phyloP scores from a whole-genome alignment of 192 early-diverging fungal genomes.

The Coemansia sp. region DNA sequence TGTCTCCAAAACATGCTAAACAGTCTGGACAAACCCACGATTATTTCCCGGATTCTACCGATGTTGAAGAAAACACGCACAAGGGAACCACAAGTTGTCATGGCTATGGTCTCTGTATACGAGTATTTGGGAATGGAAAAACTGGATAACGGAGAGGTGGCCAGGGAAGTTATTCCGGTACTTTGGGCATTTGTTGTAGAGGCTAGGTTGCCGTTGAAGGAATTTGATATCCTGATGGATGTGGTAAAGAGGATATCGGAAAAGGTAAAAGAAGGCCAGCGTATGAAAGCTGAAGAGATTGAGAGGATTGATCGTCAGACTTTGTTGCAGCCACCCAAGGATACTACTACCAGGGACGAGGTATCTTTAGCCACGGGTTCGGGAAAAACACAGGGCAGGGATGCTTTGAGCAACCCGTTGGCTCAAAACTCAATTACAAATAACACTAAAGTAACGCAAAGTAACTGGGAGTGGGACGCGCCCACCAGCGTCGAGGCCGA shows the following conservation, averaged over 20 bases:
- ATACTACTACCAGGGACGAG: neutral
- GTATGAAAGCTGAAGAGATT: slow-evolving; percentile 13
- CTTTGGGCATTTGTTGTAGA: slow-evolving; percentile 77
- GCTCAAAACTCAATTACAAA: too few species aligned
- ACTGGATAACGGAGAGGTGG: slow-evolving; percentile 70
- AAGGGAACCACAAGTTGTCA: slow-evolving; percentile 72
- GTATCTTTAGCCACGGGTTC: neutral
- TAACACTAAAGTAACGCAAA: too few species aligned
- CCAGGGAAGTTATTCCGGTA: slow-evolving; percentile 73
- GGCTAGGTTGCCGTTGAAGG: slow-evolving; percentile 64
- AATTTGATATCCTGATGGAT: slow-evolving; percentile 69
- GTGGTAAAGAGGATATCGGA: slow-evolving; percentile 59
- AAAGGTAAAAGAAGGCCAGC: slow-evolving; percentile 62
- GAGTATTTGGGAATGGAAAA: slow-evolving; percentile 68
- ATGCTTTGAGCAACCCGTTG: too few species aligned
- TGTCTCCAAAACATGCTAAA: slow-evolving; percentile 71
- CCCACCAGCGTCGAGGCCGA: slow-evolving; percentile 7
- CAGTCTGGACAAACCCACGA: slow-evolving; percentile 66
- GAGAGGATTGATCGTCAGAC: neutral
- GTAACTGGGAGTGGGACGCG: slow-evolving; percentile 46
- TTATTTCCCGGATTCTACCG: slow-evolving; percentile 77
- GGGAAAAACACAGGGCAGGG: slow-evolving; percentile 1
- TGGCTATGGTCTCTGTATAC: slow-evolving; percentile 78
- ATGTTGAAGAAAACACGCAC: slow-evolving; percentile 72
- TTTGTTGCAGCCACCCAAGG: too few species aligned